Evolutionary conservation across 139 green algal species (phyloP).

Genomic region (Desmodesmus armatus): DNA sequence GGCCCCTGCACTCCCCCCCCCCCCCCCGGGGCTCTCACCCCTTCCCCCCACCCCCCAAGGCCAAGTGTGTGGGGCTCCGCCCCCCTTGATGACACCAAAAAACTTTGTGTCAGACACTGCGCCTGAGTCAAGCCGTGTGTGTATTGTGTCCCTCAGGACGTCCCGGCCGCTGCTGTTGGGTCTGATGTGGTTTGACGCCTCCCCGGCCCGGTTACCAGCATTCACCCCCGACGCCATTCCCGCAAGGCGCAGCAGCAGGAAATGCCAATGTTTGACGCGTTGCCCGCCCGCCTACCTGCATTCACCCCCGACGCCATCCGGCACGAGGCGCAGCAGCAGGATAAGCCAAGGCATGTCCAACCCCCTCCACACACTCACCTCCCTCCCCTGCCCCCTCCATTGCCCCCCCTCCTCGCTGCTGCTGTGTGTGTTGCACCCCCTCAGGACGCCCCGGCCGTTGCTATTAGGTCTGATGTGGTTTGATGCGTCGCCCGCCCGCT

Average conservation of each 20-base stretch:
- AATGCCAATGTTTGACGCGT: too few species aligned
- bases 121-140: too few species aligned
- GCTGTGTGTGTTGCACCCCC: not conserved
- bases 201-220: constrained; percentile 5
- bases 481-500: constrained; percentile 52
- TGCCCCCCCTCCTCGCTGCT: not conserved
- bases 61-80: not conserved
- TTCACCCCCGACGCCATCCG: too few species aligned
- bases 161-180: constrained; percentile 78
- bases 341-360: too few species aligned
- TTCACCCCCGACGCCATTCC: constrained; percentile 32
- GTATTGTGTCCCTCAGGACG: constrained; percentile 48
- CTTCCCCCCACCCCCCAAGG: not conserved
- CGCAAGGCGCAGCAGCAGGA: constrained; percentile 65
- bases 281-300: too few species aligned
- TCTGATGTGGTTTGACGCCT: constrained; percentile 87
- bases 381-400: not conserved
- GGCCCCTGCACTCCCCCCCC: not conserved
- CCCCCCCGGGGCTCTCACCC: not conserved
- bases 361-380: not conserved
- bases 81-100: too few species aligned
- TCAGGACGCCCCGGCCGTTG: constrained; percentile 68
- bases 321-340: too few species aligned
- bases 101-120: too few species aligned
- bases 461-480: constrained; percentile 91